A percentile compares a stretch with the other conserved stretches of the same genome.
These are phyloP conservation scores for Clarireedia monteithiana DNA, from an alignment of 2,329 filamentous ascomycete genomes.

Conservation along the genomic window DNA sequence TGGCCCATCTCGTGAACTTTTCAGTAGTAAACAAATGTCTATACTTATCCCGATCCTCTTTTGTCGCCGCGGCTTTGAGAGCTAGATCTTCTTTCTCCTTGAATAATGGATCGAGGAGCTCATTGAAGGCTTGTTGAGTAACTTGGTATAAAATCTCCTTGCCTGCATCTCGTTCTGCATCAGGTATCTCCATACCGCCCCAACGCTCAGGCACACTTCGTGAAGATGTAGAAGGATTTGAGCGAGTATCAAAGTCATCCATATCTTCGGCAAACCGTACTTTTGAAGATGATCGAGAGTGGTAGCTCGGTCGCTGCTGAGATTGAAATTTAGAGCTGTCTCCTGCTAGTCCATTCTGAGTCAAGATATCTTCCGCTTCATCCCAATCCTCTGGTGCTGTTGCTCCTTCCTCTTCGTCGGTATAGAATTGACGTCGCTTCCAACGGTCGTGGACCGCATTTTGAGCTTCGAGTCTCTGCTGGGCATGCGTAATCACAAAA, in stretches of 20 bases:
- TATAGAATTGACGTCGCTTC: constrained; percentile 71
- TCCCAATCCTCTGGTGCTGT: constrained; percentile 56
- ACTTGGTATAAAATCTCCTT: constrained; percentile 78
- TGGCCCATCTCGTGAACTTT: constrained; percentile 30
- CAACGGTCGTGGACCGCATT: constrained; percentile 57
- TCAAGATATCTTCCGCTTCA: constrained; percentile 48
- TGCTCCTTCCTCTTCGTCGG: constrained; percentile 77
- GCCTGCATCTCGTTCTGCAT: constrained; percentile 70
- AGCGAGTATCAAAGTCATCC: constrained; percentile 61
- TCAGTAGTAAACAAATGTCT: constrained; percentile 40
- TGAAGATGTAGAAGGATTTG: constrained; percentile 67
- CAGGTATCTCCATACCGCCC: constrained; percentile 71
- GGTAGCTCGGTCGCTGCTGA: constrained; percentile 39
- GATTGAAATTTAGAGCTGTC: constrained; percentile 38
- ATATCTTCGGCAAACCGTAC: constrained; percentile 68
- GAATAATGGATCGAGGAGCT: constrained; percentile 83
- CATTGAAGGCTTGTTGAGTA: constrained; percentile 87
- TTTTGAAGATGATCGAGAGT: constrained; percentile 68
- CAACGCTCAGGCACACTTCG: constrained; percentile 65
- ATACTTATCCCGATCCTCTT: constrained; percentile 50
- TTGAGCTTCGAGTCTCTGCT: constrained; percentile 19
- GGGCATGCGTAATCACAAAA: constrained; percentile 22
- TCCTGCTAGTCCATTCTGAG: constrained; percentile 14
- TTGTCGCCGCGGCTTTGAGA: constrained; percentile 57
- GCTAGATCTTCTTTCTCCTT: constrained; percentile 71